Percentiles rank a stretch among this genome's conserved stretches.
Conservation (phyloP, 257 asterid genomes). For the Prunella vulgaris region DNA sequence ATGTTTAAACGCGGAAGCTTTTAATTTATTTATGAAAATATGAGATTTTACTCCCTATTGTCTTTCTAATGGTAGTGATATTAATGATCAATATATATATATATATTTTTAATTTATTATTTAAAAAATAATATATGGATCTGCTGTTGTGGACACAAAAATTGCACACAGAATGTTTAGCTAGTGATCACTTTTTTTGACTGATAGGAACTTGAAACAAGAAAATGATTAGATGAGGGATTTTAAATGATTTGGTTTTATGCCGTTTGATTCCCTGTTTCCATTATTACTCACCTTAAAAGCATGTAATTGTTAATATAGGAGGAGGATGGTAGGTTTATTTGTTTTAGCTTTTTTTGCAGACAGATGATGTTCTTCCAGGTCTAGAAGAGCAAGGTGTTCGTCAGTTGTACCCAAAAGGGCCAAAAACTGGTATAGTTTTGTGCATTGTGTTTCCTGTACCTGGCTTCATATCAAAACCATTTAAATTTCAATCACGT, state of each 20-base stretch:
- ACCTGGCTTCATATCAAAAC: background rate
- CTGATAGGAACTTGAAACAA: background rate
- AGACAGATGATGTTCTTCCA: conserved; percentile 95
- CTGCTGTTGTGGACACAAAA: background rate
- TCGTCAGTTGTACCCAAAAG: conserved; percentile 83
- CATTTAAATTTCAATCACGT: conserved; percentile 2
- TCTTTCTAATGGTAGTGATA: background rate
- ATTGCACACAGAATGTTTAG: background rate
- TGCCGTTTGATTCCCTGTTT: background rate
- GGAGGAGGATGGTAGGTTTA: conserved; percentile 10
- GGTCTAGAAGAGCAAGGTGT: conserved; percentile 96
- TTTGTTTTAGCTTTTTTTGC: conserved; percentile 21
- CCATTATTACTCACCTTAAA: background rate
- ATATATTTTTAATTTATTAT: too few relatives aligned
- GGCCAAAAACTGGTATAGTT: conserved; percentile 64
- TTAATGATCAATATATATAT: too few relatives aligned
- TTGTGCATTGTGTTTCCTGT: background rate
- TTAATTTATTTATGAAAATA: background rate
- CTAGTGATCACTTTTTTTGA: conserved; percentile 4
- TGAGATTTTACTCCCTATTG: background rate
- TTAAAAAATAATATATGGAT: background rate
- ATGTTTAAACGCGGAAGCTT: background rate
- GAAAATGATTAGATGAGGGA: background rate
- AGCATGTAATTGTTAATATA: background rate
- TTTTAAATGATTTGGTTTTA: background rate